Evolutionary conservation across 108 stramenopile genomes (phyloP).

Genomic region (Aurantiochytrium sp.): DNA sequence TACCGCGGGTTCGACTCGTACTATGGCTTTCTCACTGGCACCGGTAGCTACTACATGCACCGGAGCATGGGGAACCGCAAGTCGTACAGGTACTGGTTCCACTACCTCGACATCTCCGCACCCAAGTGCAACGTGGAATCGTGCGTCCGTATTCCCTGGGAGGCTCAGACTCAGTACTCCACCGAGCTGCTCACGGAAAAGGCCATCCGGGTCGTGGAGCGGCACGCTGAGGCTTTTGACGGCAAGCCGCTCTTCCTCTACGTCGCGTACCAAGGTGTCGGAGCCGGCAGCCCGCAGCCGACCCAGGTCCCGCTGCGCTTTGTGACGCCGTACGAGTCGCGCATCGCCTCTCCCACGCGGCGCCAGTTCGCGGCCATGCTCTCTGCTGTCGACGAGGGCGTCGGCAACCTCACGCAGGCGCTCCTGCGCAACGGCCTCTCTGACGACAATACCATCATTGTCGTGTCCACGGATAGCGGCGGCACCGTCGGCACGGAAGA

Average conservation of each 20-base stretch:
- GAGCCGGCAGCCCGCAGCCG: not conserved
- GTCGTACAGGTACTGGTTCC: not conserved
- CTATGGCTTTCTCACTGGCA: not conserved
- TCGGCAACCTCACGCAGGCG: not conserved
- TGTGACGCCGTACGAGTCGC: not conserved
- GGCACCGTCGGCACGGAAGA: not conserved
- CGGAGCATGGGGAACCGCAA: not conserved
- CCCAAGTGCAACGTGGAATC: not conserved
- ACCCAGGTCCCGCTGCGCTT: not conserved
- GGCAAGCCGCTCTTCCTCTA: not conserved
- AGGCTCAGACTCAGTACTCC: not conserved
- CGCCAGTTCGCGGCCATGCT: slow-evolving; percentile 1
- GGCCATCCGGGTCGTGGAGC: not conserved
- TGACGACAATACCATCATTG: not conserved
- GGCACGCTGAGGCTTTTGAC: not conserved
- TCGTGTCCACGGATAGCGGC: not conserved
- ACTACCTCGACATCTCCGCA: not conserved
- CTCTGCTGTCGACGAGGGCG: not conserved
- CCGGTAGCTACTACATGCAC: not conserved
- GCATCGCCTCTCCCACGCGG: not conserved
- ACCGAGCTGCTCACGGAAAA: not conserved
- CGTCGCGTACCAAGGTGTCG: not conserved
- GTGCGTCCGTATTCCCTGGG: not conserved
- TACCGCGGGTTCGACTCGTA: not conserved
- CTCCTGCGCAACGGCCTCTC: not conserved